Percentiles rank a stretch among this genome's conserved stretches.
Evolutionary conservation across 768 basidiomycete genomes (phyloP).

Genomic region (Tremella fuciformis): DNA sequence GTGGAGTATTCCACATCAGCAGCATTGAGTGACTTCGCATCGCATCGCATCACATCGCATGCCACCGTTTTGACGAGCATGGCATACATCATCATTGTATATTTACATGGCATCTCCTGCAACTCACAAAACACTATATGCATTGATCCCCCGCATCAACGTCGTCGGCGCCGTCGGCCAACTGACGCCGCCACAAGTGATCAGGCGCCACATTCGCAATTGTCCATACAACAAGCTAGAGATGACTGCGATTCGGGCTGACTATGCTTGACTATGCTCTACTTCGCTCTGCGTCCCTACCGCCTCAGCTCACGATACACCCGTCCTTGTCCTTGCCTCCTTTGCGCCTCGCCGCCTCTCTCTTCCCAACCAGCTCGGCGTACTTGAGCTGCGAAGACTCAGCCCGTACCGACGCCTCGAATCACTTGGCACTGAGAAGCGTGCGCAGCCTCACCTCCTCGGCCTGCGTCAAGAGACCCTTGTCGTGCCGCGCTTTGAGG

Average conservation of each 20-base stretch:
- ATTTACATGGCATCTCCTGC: too few species aligned
- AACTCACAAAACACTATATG: too few species aligned
- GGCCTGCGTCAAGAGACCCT: conserved; percentile 43
- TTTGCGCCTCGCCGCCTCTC: conserved; percentile 21
- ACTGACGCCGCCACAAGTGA: too few species aligned
- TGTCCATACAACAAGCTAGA: too few species aligned
- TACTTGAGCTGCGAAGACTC: conserved; percentile 28
- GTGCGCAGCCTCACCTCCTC: conserved; percentile 44
- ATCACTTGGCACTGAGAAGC: conserved; percentile 2
- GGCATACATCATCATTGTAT: too few species aligned
- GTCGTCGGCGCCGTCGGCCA: too few species aligned
- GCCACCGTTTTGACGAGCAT: too few species aligned
- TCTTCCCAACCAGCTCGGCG: conserved; percentile 39
- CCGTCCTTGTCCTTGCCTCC: conserved; percentile 36
- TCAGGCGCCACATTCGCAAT: too few species aligned
- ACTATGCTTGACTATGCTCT: too few species aligned
- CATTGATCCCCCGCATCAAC: too few species aligned
- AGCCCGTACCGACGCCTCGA: conserved; percentile 1
- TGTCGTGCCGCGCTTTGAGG: conserved; percentile 44
- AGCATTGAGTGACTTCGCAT: not conserved
- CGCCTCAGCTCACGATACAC: conserved; percentile 27
- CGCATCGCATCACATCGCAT: conserved; percentile 1
- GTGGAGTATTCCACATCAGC: not conserved
- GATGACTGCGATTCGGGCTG: too few species aligned
- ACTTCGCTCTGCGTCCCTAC: too few species aligned